phyloP scores from a whole-genome alignment of 2,329 filamentous ascomycete species.

The Penicillium palitans region DNA sequence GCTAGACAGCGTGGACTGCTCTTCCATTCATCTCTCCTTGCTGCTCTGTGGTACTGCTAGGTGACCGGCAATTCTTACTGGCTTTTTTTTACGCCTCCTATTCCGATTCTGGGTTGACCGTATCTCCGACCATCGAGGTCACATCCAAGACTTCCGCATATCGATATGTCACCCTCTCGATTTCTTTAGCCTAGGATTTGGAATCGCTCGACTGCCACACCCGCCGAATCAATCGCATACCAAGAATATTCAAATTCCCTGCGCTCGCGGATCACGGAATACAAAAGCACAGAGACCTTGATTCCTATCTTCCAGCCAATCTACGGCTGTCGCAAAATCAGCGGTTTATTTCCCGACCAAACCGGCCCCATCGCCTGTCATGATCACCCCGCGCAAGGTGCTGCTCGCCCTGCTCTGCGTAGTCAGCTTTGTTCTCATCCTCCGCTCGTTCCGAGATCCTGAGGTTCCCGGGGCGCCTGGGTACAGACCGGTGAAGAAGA shows the following conservation, averaged over 20 bases:
- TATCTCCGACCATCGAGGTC: conserved; percentile 17
- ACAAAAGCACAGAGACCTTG: conserved; percentile 7
- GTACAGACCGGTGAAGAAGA: conserved; percentile 28
- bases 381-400: conserved; percentile 78
- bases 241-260: conserved; percentile 3
- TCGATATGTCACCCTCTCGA: conserved; percentile 21
- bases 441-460: conserved; percentile 61
- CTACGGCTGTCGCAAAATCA: conserved; percentile 11
- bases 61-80: not conserved
- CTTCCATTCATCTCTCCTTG: not conserved
- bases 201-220: conserved; percentile 5
- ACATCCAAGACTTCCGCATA: conserved; percentile 16
- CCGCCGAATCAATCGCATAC: conserved; percentile 1
- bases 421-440: conserved; percentile 67
- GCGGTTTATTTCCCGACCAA: conserved; percentile 5
- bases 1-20: conserved; percentile 10
- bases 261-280: conserved; percentile 10
- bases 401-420: conserved; percentile 69
- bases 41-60: not conserved
- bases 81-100: conserved; percentile 14
- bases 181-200: conserved; percentile 14
- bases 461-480: conserved; percentile 29
- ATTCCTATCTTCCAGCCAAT: not conserved
- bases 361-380: conserved; percentile 39
- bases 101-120: conserved; percentile 17